Conservation (phyloP, 495 filamentous ascomycete species). For the Tuber brumale region DNA sequence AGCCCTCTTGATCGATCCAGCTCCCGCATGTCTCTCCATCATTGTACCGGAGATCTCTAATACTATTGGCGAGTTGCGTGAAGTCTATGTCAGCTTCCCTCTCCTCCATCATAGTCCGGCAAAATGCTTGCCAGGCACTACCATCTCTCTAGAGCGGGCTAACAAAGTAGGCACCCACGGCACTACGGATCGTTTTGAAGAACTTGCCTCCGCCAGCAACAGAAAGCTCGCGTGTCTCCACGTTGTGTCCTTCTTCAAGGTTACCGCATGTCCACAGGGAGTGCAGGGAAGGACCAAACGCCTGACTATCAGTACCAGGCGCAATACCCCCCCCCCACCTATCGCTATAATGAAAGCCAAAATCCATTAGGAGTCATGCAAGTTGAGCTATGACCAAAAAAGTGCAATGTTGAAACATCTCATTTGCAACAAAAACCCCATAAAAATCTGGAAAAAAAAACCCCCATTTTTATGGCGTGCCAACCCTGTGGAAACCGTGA, state of each 20-base stretch:
- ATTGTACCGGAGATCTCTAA: not conserved
- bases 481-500: not conserved
- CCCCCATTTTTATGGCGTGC: no score
- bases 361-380: no score
- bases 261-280: not conserved
- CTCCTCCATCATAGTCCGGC: not conserved
- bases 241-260: not conserved
- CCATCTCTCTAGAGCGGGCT: not conserved
- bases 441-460: no score
- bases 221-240: not conserved
- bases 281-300: not conserved
- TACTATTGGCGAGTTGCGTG: not conserved
- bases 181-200: not conserved
- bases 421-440: no score
- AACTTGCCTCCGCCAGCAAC: not conserved
- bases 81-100: not conserved
- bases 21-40: not conserved
- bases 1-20: not conserved
- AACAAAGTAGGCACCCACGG: not conserved
- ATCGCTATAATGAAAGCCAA: no score
- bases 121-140: not conserved
- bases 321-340: not conserved
- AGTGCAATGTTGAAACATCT: no score
- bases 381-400: no score
- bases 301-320: not conserved